Conservation (phyloP, 495 filamentous ascomycete species). For the Rhypophila decipiens region DNA sequence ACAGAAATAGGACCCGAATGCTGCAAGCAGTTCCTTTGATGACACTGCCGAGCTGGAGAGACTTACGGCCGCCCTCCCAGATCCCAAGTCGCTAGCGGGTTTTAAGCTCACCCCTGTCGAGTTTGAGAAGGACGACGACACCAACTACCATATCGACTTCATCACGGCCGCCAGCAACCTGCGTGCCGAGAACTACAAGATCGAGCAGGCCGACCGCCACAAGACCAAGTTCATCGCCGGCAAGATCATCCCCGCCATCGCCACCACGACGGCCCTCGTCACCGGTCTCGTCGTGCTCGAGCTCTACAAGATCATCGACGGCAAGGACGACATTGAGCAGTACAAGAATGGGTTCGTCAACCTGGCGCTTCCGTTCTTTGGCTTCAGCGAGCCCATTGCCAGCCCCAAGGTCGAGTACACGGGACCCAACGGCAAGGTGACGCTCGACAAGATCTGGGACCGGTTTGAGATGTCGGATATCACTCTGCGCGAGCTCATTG, state of each 20-base stretch:
- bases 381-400: slow-evolving; percentile 92
- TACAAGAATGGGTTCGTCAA: slow-evolving; percentile 99
- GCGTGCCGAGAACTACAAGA: slow-evolving; percentile 95
- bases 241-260: slow-evolving; percentile 99
- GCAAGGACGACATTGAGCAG: slow-evolving; percentile 88
- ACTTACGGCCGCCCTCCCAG: slow-evolving; percentile 62
- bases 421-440: slow-evolving; percentile 68
- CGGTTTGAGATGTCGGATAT: slow-evolving; percentile 89
- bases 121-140: slow-evolving; percentile 99
- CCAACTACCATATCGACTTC: slow-evolving; percentile 98
- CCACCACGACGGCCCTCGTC: slow-evolving; percentile 91
- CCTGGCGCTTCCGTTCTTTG: slow-evolving; percentile 92
- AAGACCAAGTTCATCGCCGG: slow-evolving; percentile 99
- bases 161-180: slow-evolving; percentile 96
- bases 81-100: slow-evolving; percentile 70
- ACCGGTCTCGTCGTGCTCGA: slow-evolving; percentile 91
- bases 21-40: slow-evolving; percentile 50
- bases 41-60: slow-evolving; percentile 67
- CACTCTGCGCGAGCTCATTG: slow-evolving; percentile 74
- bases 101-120: slow-evolving; percentile 89
- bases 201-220: slow-evolving; percentile 83
- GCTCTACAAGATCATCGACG: slow-evolving; percentile 94
- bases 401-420: slow-evolving; percentile 87
- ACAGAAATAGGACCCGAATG: slow-evolving; percentile 67
- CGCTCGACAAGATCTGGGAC: slow-evolving; percentile 95